Evolutionary conservation across 192 early-diverging fungal genomes (phyloP), one percentile per base, ranked within the genome.

Genomic region (Coemansia sp.): DNA sequence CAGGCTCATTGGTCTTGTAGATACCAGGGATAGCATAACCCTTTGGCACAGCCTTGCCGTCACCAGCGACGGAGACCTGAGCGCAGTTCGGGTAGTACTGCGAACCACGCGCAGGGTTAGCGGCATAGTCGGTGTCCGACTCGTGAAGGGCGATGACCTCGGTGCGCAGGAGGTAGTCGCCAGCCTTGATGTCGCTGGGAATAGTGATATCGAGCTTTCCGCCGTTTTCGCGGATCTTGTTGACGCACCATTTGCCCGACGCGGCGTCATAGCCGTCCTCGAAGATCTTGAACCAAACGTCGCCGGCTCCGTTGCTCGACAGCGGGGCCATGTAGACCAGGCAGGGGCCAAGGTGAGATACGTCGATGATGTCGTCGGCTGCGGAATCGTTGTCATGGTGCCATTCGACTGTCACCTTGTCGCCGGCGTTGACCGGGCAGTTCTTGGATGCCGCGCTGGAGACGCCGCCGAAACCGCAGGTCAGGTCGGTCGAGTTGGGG

Each of bases 201-300:
- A 61, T 9, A 4, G 60, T 61, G 23, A 61, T 52, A 28, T 61
- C 51, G 3, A 61, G 51, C 30, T 52, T 50, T 20, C 60, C 60
- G 32, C 48, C 22, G 48, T 50, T 61, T 18, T 16, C 60, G 29
- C 45, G 27, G 60, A 61, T 32, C 47, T 61, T 61, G 49, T 61
- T 23, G 47, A 53, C 51, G 22, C 60, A 61, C 60, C 60, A 61
- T 36, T 52, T 6, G 11, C 24, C 14, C 1, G 27, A 36, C 5
- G 19, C 25, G 22, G 48, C 49, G 34, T 61, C 60, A 28, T 61
- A 61, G 22, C 51, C 60, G 22, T 61, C 60, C 47, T 61, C 51
- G 28, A 52, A 61, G 35, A 61, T 30, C 60, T 61, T 61, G 60
- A 61, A 61, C 60, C 60, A 61, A 1, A 61, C 60, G 22, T 61